Conservation (phyloP, 306 rosid genomes). For the Psophocarpus tetragonolobus region DNA sequence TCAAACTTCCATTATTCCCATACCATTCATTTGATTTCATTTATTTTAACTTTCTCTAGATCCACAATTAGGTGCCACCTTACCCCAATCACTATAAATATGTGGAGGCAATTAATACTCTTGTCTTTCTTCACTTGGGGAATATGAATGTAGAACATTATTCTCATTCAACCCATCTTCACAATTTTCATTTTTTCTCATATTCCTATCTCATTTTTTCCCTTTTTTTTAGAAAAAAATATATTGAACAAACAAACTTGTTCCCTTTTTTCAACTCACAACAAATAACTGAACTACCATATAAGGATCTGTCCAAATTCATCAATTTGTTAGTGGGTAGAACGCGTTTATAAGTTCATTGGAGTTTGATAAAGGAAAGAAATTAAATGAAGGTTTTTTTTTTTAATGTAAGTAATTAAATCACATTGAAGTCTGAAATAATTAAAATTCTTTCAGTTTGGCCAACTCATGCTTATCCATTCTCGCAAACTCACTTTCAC, state of each 20-base stretch:
- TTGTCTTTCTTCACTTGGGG: neutral
- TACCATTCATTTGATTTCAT: neutral
- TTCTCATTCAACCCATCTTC: neutral
- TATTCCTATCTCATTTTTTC: neutral
- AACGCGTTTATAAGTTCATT: neutral
- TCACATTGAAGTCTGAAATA: neutral
- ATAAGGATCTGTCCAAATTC: neutral
- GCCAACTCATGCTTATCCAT: neutral
- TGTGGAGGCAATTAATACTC: neutral
- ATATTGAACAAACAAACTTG: neutral
- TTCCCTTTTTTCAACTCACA: neutral
- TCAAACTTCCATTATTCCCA: neutral
- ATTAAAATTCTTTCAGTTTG: neutral
- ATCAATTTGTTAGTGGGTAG: neutral
- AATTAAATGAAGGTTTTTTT: neutral
- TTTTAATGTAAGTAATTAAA: neutral
- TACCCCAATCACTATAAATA: neutral
- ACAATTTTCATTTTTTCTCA: conserved; percentile 7
- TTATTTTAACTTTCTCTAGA: conserved; percentile 24
- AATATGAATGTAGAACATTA: neutral
- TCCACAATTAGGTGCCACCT: neutral
- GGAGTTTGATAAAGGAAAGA: neutral
- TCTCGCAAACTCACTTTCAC: conserved; percentile 9
- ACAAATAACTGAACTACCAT: neutral
- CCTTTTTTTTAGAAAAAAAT: neutral